Evolutionary conservation across 2,329 filamentous ascomycete species (phyloP).

Genomic region (Apiospora sp.): DNA sequence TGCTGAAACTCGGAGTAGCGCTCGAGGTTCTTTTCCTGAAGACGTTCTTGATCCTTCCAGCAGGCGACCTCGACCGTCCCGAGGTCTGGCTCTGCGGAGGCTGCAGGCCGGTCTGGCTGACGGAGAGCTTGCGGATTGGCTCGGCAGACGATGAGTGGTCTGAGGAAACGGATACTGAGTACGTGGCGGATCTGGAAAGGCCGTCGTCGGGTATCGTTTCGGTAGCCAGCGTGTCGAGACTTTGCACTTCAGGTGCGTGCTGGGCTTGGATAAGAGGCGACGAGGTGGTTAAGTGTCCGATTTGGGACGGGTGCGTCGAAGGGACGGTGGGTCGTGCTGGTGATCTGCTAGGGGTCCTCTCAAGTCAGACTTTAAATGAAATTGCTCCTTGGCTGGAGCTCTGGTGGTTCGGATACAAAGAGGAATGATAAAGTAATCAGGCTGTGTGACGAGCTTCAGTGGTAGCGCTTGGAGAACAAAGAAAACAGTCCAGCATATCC

Average conservation of each 20-base stretch:
- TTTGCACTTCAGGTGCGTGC: slow-evolving; percentile 55
- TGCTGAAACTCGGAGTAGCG: slow-evolving; percentile 53
- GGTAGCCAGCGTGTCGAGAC: slow-evolving; percentile 42
- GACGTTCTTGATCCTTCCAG: slow-evolving; percentile 74
- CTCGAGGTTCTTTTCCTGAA: slow-evolving; percentile 66
- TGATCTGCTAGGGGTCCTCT: slow-evolving; percentile 34
- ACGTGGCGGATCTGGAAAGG: slow-evolving; percentile 48
- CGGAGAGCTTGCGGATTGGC: slow-evolving; percentile 40
- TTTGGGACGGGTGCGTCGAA: slow-evolving; percentile 69
- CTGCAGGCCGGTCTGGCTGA: slow-evolving; percentile 49
- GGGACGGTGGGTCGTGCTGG: slow-evolving; percentile 55
- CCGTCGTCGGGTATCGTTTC: slow-evolving; percentile 32
- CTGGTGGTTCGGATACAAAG: slow-evolving; percentile 27
- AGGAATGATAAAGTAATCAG: not conserved
- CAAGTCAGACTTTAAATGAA: slow-evolving; percentile 30
- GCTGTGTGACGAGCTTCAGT: not conserved
- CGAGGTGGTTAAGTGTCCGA: slow-evolving; percentile 73
- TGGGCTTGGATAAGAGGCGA: slow-evolving; percentile 71
- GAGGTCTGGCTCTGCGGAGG: slow-evolving; percentile 52
- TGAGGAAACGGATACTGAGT: slow-evolving; percentile 42
- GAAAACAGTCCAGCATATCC: slow-evolving; percentile 7
- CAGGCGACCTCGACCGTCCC: slow-evolving; percentile 73
- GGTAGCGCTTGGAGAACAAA: not conserved
- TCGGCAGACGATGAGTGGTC: slow-evolving; percentile 32
- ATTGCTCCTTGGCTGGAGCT: slow-evolving; percentile 26